Conservation (phyloP, 2,329 filamentous ascomycete species). For the Aspergillus sojae region DNA sequence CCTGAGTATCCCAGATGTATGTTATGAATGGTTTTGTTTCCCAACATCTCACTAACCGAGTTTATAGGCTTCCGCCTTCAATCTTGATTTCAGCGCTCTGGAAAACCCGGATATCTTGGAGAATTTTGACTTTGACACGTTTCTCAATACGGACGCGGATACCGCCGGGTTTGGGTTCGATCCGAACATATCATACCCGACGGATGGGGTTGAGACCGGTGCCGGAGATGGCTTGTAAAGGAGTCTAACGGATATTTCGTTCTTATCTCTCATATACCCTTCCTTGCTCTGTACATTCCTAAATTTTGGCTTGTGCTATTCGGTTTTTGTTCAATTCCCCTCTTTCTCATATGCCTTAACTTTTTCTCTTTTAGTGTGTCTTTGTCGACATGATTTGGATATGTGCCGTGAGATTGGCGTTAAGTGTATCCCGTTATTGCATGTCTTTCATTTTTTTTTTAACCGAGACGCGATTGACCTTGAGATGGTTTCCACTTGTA, state of each 20-base stretch:
- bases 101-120: conserved; percentile 52
- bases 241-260: conserved; percentile 36
- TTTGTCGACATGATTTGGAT: conserved; percentile 31
- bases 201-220: conserved; percentile 48
- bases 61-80: conserved; percentile 37
- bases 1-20: conserved; percentile 42
- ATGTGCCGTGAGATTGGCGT: conserved; percentile 39
- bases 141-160: conserved; percentile 60
- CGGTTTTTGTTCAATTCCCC: conserved; percentile 23
- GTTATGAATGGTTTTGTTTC: conserved; percentile 8
- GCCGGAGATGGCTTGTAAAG: conserved; percentile 42
- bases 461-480: conserved; percentile 17
- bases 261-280: conserved; percentile 42
- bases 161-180: conserved; percentile 47
- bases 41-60: conserved; percentile 18
- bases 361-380: conserved; percentile 17
- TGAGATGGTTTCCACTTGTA: conserved; percentile 16
- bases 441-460: conserved; percentile 26
- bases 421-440: conserved; percentile 36
- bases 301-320: conserved; percentile 23
- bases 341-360: conserved; percentile 19
- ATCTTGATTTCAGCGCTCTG: conserved; percentile 48
- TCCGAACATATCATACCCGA: conserved; percentile 40
- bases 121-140: conserved; percentile 68
- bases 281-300: conserved; percentile 40